Conservation (phyloP, 768 basidiomycete species). For the Lactifluus piperatus region DNA sequence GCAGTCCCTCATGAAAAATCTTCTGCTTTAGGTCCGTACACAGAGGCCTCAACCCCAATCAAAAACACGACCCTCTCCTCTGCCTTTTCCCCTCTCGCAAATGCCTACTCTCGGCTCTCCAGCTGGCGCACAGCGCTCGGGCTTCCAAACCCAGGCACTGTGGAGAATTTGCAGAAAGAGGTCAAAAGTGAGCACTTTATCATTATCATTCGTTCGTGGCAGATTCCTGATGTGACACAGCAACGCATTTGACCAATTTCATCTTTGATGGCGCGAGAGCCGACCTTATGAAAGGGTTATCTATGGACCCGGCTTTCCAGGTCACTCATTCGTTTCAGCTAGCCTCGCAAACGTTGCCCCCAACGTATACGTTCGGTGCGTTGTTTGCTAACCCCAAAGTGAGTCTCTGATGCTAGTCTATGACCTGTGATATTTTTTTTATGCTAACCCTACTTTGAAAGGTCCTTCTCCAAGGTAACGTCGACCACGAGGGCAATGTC, state of each 20-base stretch:
- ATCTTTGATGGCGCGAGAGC: constrained; percentile 97
- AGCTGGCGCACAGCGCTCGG: constrained; percentile 76
- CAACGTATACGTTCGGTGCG: constrained; percentile 92
- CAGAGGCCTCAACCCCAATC: background rate
- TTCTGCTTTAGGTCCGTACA: background rate
- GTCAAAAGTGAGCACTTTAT: constrained; percentile 58
- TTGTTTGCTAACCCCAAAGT: constrained; percentile 84
- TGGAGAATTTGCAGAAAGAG: constrained; percentile 90
- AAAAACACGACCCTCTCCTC: constrained; percentile 8
- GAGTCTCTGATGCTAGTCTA: constrained; percentile 19
- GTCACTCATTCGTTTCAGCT: constrained; percentile 93
- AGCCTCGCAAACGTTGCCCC: constrained; percentile 73
- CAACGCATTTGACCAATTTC: constrained; percentile 86
- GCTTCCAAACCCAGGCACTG: constrained; percentile 85
- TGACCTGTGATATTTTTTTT: background rate
- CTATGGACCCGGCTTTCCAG: constrained; percentile 93
- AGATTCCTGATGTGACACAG: constrained; percentile 33
- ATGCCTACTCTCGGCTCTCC: constrained; percentile 63
- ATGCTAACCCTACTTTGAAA: constrained; percentile 26
- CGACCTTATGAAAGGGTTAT: constrained; percentile 89
- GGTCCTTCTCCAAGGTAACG: constrained; percentile 87
- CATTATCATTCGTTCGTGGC: background rate
- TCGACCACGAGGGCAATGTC: constrained; percentile 90
- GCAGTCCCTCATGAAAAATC: constrained; percentile 8
- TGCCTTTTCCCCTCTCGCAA: constrained; percentile 45